A percentile compares a stretch with the other conserved stretches of the same genome.
Evolutionary conservation across 1,139 yeast genomes (phyloP).

Genomic region (Geotrichum reessii): DNA sequence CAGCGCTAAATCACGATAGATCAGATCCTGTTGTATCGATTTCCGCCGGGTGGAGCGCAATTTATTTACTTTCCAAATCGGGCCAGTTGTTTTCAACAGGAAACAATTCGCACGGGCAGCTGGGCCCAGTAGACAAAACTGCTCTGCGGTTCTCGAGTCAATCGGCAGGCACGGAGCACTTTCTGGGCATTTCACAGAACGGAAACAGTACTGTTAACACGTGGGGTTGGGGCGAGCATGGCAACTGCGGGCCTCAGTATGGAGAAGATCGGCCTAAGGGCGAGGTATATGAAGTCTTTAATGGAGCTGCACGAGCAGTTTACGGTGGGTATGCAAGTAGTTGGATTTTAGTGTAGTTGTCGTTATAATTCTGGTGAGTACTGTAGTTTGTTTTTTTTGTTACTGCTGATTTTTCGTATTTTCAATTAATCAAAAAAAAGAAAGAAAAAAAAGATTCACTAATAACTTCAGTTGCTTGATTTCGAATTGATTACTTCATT

Average conservation of each 20-base stretch:
- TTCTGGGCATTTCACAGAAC: conserved; percentile 41
- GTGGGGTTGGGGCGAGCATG: conserved; percentile 99
- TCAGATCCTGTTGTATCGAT: conserved; percentile 23
- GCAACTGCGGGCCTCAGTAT: conserved; percentile 67
- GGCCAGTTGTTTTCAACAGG: conserved; percentile 50
- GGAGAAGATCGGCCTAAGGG: conserved; percentile 7
- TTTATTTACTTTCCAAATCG: conserved; percentile 42
- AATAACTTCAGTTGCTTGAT: too few species aligned
- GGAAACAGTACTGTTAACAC: conserved; percentile 42
- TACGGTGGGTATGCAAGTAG: conserved; percentile 24
- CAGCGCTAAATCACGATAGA: conserved; percentile 8
- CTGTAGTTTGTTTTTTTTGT: neutral
- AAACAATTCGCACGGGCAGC: conserved; percentile 72
- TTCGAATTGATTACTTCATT: neutral
- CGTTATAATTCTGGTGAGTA: neutral
- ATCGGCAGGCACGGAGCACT: conserved; percentile 84
- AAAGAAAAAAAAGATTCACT: too few species aligned
- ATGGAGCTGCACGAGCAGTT: neutral
- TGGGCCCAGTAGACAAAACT: conserved; percentile 33
- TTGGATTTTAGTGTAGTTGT: conserved; percentile 13
- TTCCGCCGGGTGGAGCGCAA: conserved; percentile 76
- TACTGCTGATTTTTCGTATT: neutral
- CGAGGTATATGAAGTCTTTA: conserved; percentile 1
- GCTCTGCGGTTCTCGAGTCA: conserved; percentile 11
- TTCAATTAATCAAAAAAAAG: too few species aligned